Conservation (phyloP, 306 rosid genomes). For the Luffa aegyptiaca region DNA sequence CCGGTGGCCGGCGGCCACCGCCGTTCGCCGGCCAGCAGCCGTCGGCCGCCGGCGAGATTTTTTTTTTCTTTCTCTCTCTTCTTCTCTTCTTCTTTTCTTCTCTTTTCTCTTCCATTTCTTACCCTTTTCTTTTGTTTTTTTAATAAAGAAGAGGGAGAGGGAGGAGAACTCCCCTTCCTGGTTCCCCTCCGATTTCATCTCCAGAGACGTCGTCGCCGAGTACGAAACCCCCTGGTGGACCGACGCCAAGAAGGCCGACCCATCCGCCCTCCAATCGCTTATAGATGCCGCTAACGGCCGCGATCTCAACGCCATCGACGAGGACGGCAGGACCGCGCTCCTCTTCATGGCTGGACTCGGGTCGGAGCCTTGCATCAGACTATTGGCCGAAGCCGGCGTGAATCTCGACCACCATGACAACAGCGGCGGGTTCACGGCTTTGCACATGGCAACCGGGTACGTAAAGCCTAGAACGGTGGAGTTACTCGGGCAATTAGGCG, state of each 20-base stretch:
- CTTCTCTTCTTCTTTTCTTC: too few species aligned
- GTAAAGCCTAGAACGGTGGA: constrained; percentile 53
- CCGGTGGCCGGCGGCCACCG: too few species aligned
- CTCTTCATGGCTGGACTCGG: constrained; percentile 68
- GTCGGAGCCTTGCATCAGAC: constrained; percentile 46
- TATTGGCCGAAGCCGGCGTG: constrained; percentile 52
- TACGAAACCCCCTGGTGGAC: constrained; percentile 91
- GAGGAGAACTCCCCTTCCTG: constrained; percentile 77
- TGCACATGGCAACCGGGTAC: constrained; percentile 84
- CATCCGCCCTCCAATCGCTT: constrained; percentile 22
- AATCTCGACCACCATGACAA: constrained; percentile 45
- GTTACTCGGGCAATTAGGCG: constrained; percentile 39
- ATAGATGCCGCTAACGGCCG: constrained; percentile 40
- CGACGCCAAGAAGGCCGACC: constrained; percentile 71
- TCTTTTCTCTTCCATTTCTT: too few species aligned
- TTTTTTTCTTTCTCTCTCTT: too few species aligned
- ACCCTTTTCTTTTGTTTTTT: too few species aligned
- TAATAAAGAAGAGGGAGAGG: too few species aligned
- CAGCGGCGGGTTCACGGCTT: constrained; percentile 47
- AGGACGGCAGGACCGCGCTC: constrained; percentile 64
- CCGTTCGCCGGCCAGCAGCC: too few species aligned
- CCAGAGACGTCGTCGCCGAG: constrained; percentile 67
- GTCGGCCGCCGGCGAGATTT: too few species aligned
- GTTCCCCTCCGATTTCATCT: constrained; percentile 64
- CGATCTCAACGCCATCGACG: constrained; percentile 57